A percentile compares a stretch with the other conserved stretches of the same genome.
Conservation (phyloP, 371 early-diverging fungal genomes). For the Smittium culicis region DNA sequence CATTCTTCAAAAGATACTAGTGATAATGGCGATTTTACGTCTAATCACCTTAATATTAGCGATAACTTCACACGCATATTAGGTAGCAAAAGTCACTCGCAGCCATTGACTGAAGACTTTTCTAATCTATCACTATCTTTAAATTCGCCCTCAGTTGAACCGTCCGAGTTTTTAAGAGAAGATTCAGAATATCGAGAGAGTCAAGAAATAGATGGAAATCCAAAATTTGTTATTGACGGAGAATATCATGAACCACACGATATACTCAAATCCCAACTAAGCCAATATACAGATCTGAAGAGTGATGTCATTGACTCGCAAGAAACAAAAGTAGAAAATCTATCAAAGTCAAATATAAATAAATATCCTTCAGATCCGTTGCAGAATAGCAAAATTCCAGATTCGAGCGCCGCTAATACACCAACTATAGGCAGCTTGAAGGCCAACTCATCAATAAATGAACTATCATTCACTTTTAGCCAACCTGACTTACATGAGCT, state of each 20-base stretch:
- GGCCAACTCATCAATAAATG: neutral
- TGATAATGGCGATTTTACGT: too few species aligned
- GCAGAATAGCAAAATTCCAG: neutral
- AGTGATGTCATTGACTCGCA: neutral
- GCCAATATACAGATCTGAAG: neutral
- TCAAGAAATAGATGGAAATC: too few species aligned
- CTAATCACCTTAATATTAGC: too few species aligned
- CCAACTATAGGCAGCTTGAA: neutral
- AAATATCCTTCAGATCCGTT: neutral
- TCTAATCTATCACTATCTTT: neutral
- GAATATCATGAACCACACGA: neutral
- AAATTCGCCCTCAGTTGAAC: neutral
- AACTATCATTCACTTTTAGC: slow-evolving; percentile 19
- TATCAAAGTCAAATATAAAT: neutral
- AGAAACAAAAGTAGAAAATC: neutral
- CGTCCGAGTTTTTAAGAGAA: neutral
- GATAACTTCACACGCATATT: too few species aligned
- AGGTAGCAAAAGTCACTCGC: too few species aligned
- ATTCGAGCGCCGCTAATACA: neutral
- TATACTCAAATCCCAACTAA: neutral
- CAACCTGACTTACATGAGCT: slow-evolving; percentile 41
- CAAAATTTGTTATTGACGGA: too few species aligned
- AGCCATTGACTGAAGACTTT: too few species aligned
- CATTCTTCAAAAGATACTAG: neutral
- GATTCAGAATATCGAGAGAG: too few species aligned